Evolutionary conservation across 2,329 filamentous ascomycete genomes (phyloP), one percentile per base, ranked within the genome.

Genomic region (Diaporthe eres): DNA sequence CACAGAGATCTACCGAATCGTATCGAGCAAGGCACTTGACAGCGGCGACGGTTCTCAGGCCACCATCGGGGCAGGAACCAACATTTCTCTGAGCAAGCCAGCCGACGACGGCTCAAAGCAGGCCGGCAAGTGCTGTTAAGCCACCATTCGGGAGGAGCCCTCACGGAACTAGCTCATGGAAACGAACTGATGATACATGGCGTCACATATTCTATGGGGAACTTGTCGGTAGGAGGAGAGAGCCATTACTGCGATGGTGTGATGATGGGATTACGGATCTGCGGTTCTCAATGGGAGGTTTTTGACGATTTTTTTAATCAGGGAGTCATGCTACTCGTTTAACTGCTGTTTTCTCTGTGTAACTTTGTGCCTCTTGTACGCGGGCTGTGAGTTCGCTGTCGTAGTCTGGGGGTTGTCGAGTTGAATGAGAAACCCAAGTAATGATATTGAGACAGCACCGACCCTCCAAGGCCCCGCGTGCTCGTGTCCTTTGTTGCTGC

Each of bases 1-100:
- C 75, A 67, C 84, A 98, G 97, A 99, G 90, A 99, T 99, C 88
- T 99, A 98, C 91, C 94, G 96, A 83, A 99, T 99, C 82, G 97
- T 99, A 79, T 98, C 96, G 75, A 97, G 94, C 91, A 98, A 98
- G 90, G 95, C 95, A 57, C 92, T 98, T 82, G 96, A 98, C 84
- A 94, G 94, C 83, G 95, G 94, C 83, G 96, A 98, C 81, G 91
- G 92, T 77, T 90, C 93, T 78, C 94, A 95, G 84, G 93, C 94
- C 82, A 93, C 94, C 79, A 94, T 97, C 82, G 92, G 92, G 80
- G 92, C 94, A 80, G 94, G 95, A 82, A 93, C 92, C 81, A 95
- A 94, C 84, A 94, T 98, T 82, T 93, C 95, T 79, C 93, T 98
- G 82, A 96, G 92, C 90, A 95, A 96, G 87, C 92, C 95, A 71